Percentiles rank a stretch among this genome's conserved stretches.
Evolutionary conservation across 345 rosid species (phyloP).

Genomic region (Reutealis trisperma): DNA sequence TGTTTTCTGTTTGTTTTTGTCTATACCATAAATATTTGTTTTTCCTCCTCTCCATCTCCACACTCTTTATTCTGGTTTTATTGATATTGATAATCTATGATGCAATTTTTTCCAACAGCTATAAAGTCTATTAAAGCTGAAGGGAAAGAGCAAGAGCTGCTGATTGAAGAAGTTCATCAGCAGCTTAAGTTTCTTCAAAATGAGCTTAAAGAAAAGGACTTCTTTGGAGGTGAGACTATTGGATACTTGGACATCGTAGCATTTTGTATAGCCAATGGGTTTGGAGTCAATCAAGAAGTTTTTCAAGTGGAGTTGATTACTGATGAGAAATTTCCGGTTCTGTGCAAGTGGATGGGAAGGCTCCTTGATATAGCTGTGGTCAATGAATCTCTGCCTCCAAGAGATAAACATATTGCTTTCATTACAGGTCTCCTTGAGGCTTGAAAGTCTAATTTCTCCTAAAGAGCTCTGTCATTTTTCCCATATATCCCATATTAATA

Average conservation of each 20-base stretch:
- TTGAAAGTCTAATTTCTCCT: neutral
- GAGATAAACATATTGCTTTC: constrained; percentile 5
- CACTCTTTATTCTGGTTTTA: neutral
- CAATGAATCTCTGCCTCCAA: constrained; percentile 15
- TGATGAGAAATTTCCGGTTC: constrained; percentile 9
- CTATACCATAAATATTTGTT: too few relatives aligned
- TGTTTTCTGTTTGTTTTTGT: too few relatives aligned
- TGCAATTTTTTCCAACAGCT: constrained; percentile 6
- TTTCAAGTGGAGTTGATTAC: too few relatives aligned
- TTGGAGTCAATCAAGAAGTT: neutral
- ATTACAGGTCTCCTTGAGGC: neutral
- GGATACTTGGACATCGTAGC: constrained; percentile 19
- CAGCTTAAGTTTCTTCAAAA: constrained; percentile 18
- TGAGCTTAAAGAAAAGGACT: constrained; percentile 11
- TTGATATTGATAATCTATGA: neutral
- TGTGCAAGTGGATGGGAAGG: constrained; percentile 11
- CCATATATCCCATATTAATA: too few relatives aligned
- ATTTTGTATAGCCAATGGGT: neutral
- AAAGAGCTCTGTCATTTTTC: too few relatives aligned
- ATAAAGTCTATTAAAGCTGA: neutral
- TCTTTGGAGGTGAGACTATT: constrained; percentile 23
- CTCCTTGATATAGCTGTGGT: constrained; percentile 8
- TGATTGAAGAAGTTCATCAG: neutral
- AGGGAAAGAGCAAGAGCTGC: neutral
- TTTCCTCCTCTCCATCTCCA: too few relatives aligned